Conservation (phyloP, 768 basidiomycete species). For the Dacryopinax spathularia region DNA sequence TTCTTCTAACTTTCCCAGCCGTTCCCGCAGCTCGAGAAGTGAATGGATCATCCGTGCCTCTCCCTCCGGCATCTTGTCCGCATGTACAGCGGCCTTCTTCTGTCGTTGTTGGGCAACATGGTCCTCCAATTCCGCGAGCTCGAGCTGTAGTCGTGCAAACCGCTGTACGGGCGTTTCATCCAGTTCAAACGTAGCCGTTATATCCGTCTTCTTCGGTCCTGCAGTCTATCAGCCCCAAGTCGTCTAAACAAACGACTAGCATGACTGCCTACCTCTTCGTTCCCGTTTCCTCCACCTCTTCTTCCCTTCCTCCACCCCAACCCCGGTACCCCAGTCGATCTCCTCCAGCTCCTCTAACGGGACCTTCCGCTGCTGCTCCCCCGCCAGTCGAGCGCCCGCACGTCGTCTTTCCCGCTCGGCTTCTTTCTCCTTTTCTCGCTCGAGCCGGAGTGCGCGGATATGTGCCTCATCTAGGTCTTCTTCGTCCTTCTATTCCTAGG, state of each 20-base stretch:
- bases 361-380: neutral
- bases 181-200: constrained; percentile 13
- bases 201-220: constrained; percentile 18
- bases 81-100: constrained; percentile 30
- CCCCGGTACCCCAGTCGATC: neutral
- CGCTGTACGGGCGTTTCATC: constrained; percentile 25
- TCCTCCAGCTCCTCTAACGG: neutral
- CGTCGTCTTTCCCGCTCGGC: neutral
- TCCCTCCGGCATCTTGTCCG: constrained; percentile 26
- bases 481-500: constrained; percentile 3
- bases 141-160: constrained; percentile 45
- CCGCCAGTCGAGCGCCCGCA: neutral
- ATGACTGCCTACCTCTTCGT: neutral
- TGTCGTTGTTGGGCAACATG: constrained; percentile 63
- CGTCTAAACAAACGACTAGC: constrained; percentile 30
- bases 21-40: constrained; percentile 54
- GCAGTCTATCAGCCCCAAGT: constrained; percentile 19
- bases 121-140: constrained; percentile 63
- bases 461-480: neutral
- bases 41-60: constrained; percentile 64
- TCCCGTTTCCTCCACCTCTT: neutral
- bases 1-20: constrained; percentile 61
- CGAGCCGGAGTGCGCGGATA: neutral
- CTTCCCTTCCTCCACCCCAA: neutral
- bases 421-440: neutral